These are phyloP conservation scores for Immersiporthe knoxdaviesiana DNA, from an alignment of 2,329 filamentous ascomycete genomes.

Conservation along the genomic window DNA sequence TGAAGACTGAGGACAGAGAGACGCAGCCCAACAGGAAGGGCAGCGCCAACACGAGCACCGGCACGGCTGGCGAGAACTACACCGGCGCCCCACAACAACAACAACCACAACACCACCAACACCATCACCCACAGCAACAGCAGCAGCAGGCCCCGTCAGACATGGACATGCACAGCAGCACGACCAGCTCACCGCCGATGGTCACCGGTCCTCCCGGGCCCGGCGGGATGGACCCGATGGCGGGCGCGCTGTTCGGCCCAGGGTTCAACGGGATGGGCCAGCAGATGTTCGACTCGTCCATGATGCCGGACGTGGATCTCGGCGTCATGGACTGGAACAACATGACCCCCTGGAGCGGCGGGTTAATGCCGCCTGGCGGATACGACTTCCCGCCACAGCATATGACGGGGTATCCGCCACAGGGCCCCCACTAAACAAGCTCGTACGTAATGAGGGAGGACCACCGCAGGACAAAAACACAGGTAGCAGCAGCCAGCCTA, in stretches of 20 bases:
- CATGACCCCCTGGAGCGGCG: conserved; percentile 44
- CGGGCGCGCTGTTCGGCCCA: conserved; percentile 25
- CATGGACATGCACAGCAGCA: conserved; percentile 27
- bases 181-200: conserved; percentile 26
- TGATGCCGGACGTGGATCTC: conserved; percentile 36
- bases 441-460: neutral
- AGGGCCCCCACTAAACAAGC: conserved; percentile 6
- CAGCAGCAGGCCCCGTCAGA: conserved; percentile 21
- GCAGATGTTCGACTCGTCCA: conserved; percentile 37
- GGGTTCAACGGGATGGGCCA: conserved; percentile 37
- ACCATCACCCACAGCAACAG: conserved; percentile 16
- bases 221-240: conserved; percentile 28
- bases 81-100: conserved; percentile 16
- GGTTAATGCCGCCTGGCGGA: conserved; percentile 22
- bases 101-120: conserved; percentile 18
- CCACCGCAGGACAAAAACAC: neutral
- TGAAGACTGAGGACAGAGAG: conserved; percentile 28
- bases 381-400: conserved; percentile 13
- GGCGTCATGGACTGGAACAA: conserved; percentile 54
- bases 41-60: conserved; percentile 15
- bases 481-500: too few relatives aligned
- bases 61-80: conserved; percentile 12
- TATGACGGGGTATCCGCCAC: conserved; percentile 15
- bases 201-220: conserved; percentile 18
- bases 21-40: conserved; percentile 28